Conservation (phyloP, 768 basidiomycete genomes). For the Exidia glandulosa region DNA sequence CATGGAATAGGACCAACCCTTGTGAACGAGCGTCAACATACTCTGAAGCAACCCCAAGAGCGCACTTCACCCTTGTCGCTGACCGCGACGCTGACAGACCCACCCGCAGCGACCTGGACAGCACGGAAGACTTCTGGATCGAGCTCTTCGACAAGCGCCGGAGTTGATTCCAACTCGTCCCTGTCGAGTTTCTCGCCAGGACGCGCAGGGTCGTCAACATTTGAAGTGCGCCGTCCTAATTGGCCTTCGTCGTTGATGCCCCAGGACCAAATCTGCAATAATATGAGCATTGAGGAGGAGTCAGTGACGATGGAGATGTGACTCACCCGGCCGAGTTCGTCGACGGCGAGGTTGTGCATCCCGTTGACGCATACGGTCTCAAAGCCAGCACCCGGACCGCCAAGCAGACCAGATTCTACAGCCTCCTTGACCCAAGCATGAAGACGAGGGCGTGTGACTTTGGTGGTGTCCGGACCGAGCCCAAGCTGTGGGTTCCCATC, state of each 20-base stretch:
- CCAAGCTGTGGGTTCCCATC: conserved; percentile 96
- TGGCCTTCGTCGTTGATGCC: conserved; percentile 86
- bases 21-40: too few species aligned
- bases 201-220: conserved; percentile 47
- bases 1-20: not conserved
- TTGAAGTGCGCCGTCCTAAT: conserved; percentile 64
- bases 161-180: conserved; percentile 36
- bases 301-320: not conserved
- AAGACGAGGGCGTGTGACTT: conserved; percentile 12
- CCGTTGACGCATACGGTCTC: conserved; percentile 77
- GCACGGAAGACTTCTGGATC: conserved; percentile 76
- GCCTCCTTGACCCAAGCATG: conserved; percentile 69
- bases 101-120: conserved; percentile 72
- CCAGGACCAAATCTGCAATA: conserved; percentile 63
- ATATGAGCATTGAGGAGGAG: conserved; percentile 2
- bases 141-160: conserved; percentile 30
- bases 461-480: conserved; percentile 55
- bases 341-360: conserved; percentile 79
- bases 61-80: conserved; percentile 68
- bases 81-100: conserved; percentile 79
- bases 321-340: conserved; percentile 82
- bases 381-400: conserved; percentile 61
- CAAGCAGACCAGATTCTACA: conserved; percentile 61
- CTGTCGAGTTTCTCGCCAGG: conserved; percentile 46
- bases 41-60: conserved; percentile 86